phyloP scores from a whole-genome alignment of 2,329 filamentous ascomycete genomes.

The Paecilomyces dactylethromorphus region DNA sequence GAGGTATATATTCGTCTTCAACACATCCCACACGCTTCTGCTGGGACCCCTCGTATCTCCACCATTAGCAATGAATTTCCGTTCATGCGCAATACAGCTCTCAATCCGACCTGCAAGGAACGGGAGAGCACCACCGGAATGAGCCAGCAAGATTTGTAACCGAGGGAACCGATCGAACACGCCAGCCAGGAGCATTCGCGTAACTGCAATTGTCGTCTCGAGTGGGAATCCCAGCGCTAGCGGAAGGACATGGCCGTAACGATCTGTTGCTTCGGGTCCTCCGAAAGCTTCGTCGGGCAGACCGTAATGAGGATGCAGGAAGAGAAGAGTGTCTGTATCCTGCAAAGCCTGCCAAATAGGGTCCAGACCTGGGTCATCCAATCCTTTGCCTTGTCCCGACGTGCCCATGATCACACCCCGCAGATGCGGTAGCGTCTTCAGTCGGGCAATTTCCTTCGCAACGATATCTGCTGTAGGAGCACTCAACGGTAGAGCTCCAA shows the following conservation, averaged over 20 bases:
- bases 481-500: slow-evolving; percentile 73
- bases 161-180: slow-evolving; percentile 70
- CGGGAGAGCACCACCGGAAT: slow-evolving; percentile 81
- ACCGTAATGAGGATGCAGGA: slow-evolving; percentile 89
- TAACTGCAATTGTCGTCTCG: slow-evolving; percentile 85
- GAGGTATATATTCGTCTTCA: slow-evolving; percentile 73
- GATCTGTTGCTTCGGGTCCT: slow-evolving; percentile 60
- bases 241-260: slow-evolving; percentile 81
- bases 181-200: slow-evolving; percentile 78
- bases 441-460: slow-evolving; percentile 53
- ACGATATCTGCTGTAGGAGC: slow-evolving; percentile 58
- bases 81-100: slow-evolving; percentile 79
- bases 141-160: slow-evolving; percentile 71
- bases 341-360: slow-evolving; percentile 67
- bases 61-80: slow-evolving; percentile 61
- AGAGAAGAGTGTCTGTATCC: slow-evolving; percentile 59
- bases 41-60: slow-evolving; percentile 54
- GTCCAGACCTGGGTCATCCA: slow-evolving; percentile 70
- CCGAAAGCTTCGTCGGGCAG: slow-evolving; percentile 76
- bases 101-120: slow-evolving; percentile 86
- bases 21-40: slow-evolving; percentile 56
- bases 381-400: slow-evolving; percentile 67
- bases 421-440: slow-evolving; percentile 59
- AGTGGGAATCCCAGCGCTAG: slow-evolving; percentile 82
- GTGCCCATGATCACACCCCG: slow-evolving; percentile 87